Evolutionary conservation across 2,329 filamentous ascomycete species (phyloP), one percentile per base, ranked within the genome.

Genomic region (Pestalotiopsis sp.): DNA sequence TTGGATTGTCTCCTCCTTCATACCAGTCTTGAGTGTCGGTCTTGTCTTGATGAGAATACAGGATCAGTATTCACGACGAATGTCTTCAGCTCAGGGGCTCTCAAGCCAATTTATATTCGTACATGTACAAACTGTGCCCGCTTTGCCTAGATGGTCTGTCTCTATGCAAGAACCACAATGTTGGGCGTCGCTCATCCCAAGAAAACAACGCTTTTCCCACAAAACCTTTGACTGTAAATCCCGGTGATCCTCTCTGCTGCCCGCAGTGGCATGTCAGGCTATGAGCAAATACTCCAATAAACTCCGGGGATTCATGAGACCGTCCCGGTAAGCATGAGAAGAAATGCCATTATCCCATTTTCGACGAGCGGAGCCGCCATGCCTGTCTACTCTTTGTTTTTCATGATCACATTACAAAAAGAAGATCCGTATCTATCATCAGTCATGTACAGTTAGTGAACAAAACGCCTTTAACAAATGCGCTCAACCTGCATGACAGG

Each of bases 381-480:
- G 59, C 7, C 31, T 49, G n/a, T 64, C n/a, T 64, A 20, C 31
- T 25, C 36, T 45, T 31, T 45, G n/a, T 31, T 11, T 31, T 14
- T 64, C 5, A 7, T 45, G 12, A 31, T n/a, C 58, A 69, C 57
- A 63, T 62, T 12, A 59, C n/a, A 66, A 68, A 31, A 39, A 67
- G 67, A 38, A 59, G 27, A 67, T 73, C 71, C 58, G 70, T 72
- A 69, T 72, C 68, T 68, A 72, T 71, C 69, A 25, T 62, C 57
- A 36, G n/a, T 62, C 69, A 62, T 41, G n/a, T 61, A 62, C 52
- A 61, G 65, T 66, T 49, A 68, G 67, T 74, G 68, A 65, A 65
- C 27, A 69, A 67, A 45, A 41, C 11, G n/a, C 36, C 20, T 11
- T 45, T 20, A 52, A 49, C 20, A 68, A 71, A 27, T 69, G 61